Conservation (phyloP, 257 asterid species). For the Solanum pinnatisectum region DNA sequence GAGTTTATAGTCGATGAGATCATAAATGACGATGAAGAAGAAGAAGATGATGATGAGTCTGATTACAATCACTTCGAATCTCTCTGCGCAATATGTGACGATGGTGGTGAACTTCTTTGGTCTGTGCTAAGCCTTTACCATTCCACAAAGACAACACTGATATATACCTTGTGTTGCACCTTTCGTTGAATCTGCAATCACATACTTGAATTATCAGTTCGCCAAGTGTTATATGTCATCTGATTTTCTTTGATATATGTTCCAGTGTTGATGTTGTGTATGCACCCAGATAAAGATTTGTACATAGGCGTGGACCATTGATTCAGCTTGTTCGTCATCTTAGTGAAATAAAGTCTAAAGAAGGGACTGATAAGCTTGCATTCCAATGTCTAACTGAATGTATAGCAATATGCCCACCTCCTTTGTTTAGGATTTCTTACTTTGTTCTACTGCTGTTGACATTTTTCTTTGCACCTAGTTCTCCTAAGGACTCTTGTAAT, state of each 20-base stretch:
- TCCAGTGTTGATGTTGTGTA: background rate
- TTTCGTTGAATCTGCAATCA: background rate
- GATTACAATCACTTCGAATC: constrained; percentile 46
- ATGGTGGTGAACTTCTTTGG: constrained; percentile 53
- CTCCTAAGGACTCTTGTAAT: background rate
- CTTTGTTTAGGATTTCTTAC: background rate
- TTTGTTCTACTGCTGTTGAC: background rate
- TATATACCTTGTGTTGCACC: background rate
- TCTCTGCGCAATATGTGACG: constrained; percentile 74
- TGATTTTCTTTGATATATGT: background rate
- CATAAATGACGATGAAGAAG: constrained; percentile 30
- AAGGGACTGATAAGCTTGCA: background rate
- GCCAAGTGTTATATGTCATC: background rate
- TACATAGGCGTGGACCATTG: background rate
- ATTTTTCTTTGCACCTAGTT: background rate
- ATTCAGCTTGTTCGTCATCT: background rate
- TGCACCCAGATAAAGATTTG: background rate
- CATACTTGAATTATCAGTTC: background rate
- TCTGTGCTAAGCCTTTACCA: constrained; percentile 8
- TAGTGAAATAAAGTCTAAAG: background rate
- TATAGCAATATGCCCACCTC: background rate
- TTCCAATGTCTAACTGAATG: background rate
- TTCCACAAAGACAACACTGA: background rate
- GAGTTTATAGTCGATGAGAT: constrained; percentile 50
- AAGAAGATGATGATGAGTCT: constrained; percentile 25